These are phyloP conservation scores for Alternaria gansuensis DNA, from an alignment of 2,329 filamentous ascomycete species.

Conservation along the genomic window DNA sequence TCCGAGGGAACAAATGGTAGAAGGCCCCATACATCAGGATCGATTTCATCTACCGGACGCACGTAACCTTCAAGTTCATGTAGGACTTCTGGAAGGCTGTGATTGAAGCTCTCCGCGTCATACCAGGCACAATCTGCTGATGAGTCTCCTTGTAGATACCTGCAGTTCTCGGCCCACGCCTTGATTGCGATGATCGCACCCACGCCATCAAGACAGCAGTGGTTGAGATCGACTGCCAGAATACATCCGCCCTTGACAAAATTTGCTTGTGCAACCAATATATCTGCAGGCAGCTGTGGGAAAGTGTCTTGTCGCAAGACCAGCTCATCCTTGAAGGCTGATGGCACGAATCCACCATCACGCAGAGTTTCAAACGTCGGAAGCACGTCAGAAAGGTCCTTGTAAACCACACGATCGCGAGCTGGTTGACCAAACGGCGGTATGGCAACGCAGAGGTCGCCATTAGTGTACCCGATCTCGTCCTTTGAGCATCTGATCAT, in stretches of 20 bases:
- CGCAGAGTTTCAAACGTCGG: slow-evolving; percentile 29
- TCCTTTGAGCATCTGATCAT: slow-evolving; percentile 46
- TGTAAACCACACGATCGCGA: slow-evolving; percentile 25
- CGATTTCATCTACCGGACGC: slow-evolving; percentile 26
- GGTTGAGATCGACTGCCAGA: slow-evolving; percentile 32
- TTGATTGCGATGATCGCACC: slow-evolving; percentile 35
- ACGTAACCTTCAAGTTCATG: slow-evolving; percentile 29
- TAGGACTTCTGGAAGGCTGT: slow-evolving; percentile 35
- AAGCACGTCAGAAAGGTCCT: slow-evolving; percentile 31
- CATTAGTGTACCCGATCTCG: slow-evolving; percentile 41
- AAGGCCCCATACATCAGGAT: slow-evolving; percentile 30
- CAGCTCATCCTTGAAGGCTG: slow-evolving; percentile 28
- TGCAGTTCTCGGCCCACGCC: slow-evolving; percentile 40
- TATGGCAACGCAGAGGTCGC: slow-evolving; percentile 35
- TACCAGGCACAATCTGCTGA: slow-evolving; percentile 35
- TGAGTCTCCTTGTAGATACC: slow-evolving; percentile 31
- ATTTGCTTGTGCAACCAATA: slow-evolving; percentile 41
- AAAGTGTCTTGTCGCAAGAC: slow-evolving; percentile 26
- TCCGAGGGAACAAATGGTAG: slow-evolving; percentile 31
- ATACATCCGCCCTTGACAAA: slow-evolving; percentile 42
- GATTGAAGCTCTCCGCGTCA: slow-evolving; percentile 35
- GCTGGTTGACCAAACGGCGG: slow-evolving; percentile 21
- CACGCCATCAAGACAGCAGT: slow-evolving; percentile 35
- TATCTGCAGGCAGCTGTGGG: slow-evolving; percentile 32
- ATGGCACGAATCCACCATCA: slow-evolving; percentile 29